Percentiles rank a stretch among this genome's conserved stretches.
Evolutionary conservation across 148 eudicot genomes (phyloP).

Genomic region (Spergularia bocconei): DNA sequence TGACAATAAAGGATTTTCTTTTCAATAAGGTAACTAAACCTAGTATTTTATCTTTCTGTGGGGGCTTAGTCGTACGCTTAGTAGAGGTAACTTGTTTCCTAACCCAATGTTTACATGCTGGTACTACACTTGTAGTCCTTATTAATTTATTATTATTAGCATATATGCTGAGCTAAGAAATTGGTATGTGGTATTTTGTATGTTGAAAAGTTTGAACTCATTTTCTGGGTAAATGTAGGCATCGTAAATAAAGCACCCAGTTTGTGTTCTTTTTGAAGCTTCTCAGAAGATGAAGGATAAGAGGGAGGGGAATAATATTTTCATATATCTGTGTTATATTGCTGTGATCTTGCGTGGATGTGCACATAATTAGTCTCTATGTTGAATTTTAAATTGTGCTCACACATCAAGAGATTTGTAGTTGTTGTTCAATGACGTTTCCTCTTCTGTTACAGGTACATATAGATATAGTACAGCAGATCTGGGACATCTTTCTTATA

Average conservation of each 20-base stretch:
- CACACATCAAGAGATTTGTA: neutral
- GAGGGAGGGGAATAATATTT: neutral
- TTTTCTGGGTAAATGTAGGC: neutral
- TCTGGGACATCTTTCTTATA: slow-evolving; percentile 13
- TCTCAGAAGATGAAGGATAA: neutral
- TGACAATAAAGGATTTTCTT: neutral
- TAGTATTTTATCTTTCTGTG: neutral
- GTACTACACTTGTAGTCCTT: neutral
- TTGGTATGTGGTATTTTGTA: neutral
- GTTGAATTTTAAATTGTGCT: neutral
- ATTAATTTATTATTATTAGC: neutral
- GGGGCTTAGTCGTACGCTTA: neutral
- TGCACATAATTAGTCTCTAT: neutral
- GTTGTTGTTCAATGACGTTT: neutral
- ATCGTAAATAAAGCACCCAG: neutral
- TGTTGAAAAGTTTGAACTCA: neutral
- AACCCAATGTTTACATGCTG: neutral
- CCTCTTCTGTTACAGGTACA: slow-evolving; percentile 22
- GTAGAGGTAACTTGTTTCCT: neutral
- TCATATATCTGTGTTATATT: neutral
- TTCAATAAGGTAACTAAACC: neutral
- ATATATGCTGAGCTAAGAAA: neutral
- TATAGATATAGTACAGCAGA: slow-evolving; percentile 2
- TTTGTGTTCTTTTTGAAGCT: neutral
- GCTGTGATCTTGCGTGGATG: neutral